A percentile compares a stretch with the other conserved stretches of the same genome.
Evolutionary conservation across 306 rosid genomes (phyloP).

Genomic region (Cicer judaicum): DNA sequence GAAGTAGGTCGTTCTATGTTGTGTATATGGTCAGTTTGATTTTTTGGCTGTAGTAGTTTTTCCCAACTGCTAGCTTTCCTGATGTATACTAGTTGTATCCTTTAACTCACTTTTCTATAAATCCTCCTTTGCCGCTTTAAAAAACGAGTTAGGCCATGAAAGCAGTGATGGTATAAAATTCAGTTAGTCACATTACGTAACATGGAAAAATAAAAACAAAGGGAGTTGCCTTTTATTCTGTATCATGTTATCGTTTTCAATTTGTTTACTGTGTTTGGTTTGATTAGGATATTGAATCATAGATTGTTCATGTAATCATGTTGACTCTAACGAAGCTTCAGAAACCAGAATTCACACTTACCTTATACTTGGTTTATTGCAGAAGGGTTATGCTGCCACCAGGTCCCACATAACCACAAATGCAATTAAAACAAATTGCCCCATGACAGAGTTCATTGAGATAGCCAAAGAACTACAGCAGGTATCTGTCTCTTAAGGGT

Average conservation of each 20-base stretch:
- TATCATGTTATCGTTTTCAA: conserved; percentile 13
- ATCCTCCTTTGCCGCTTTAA: background rate
- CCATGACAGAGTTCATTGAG: conserved; percentile 77
- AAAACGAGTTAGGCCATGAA: conserved; percentile 12
- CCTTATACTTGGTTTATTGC: conserved; percentile 47
- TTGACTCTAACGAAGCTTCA: conserved; percentile 25
- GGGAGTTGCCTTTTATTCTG: background rate
- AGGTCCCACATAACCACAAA: conserved; percentile 86
- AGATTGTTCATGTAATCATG: conserved; percentile 35
- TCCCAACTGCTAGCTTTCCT: background rate
- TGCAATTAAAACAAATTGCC: conserved; percentile 89
- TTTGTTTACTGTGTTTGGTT: conserved; percentile 16
- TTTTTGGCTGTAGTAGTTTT: background rate
- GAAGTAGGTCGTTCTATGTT: no score
- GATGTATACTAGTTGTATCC: background rate
- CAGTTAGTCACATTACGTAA: background rate
- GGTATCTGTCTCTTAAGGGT: conserved; percentile 38
- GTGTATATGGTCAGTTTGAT: no score
- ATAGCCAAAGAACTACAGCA: conserved; percentile 70
- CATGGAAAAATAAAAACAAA: background rate
- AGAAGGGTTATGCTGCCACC: conserved; percentile 87
- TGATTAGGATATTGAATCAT: conserved; percentile 16
- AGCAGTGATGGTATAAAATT: conserved; percentile 29
- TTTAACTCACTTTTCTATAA: background rate
- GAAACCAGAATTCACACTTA: conserved; percentile 21